These are phyloP conservation scores for Saprolegnia diclina DNA, from an alignment of 352 stramenopile genomes.

Conservation along the genomic window DNA sequence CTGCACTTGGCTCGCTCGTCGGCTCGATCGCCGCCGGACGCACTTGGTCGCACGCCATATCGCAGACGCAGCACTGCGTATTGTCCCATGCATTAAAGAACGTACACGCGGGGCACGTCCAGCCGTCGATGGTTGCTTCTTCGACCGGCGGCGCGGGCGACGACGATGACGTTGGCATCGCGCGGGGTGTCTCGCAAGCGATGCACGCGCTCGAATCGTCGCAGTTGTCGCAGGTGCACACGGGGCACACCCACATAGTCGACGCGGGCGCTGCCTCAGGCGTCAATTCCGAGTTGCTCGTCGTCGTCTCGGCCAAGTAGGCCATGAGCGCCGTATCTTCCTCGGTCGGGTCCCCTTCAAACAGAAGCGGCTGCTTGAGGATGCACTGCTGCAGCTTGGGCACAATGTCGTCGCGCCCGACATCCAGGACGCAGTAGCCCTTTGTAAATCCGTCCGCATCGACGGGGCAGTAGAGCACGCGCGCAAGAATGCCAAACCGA, in stretches of 20 bases:
- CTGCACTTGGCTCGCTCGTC: neutral
- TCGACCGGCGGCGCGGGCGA: neutral
- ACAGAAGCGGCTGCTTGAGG: conserved; percentile 46
- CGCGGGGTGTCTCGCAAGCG: conserved; percentile 8
- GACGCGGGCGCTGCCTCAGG: conserved; percentile 9
- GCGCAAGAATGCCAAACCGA: conserved; percentile 55
- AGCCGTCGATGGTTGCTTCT: conserved; percentile 30
- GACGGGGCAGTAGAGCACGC: conserved; percentile 53
- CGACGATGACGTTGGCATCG: neutral
- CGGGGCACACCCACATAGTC: conserved; percentile 47
- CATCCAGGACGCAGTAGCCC: conserved; percentile 61
- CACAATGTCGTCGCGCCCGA: conserved; percentile 62
- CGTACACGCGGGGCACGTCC: conserved; percentile 58
- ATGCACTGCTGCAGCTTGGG: conserved; percentile 43
- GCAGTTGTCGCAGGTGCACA: conserved; percentile 69
- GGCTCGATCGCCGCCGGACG: neutral
- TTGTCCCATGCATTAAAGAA: conserved; percentile 58
- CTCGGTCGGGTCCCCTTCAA: conserved; percentile 46
- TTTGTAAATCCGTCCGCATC: conserved; percentile 40
- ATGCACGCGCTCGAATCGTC: conserved; percentile 2
- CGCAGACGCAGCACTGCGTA: conserved; percentile 46
- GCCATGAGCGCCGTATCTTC: conserved; percentile 40
- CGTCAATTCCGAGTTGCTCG: conserved; percentile 8
- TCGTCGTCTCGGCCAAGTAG: conserved; percentile 30
- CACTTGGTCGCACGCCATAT: conserved; percentile 28